These are phyloP conservation scores for Solanum pinnatisectum DNA, from an alignment of 257 asterid genomes.

Conservation along the genomic window DNA sequence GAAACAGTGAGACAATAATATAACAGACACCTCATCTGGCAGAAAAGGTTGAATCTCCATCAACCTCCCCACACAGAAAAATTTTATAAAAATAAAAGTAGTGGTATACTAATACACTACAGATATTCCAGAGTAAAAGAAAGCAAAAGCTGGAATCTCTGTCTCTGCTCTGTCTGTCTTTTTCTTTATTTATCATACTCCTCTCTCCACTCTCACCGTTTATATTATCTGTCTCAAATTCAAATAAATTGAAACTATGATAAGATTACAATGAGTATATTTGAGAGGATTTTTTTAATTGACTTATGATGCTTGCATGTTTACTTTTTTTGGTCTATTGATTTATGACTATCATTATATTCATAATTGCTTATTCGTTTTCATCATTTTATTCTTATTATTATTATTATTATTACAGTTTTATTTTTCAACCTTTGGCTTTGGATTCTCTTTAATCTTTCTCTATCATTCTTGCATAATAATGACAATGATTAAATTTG, in stretches of 20 bases:
- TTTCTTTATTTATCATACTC: background rate
- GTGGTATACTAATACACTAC: background rate
- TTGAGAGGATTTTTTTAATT: slow-evolving; percentile 8
- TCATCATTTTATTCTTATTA: background rate
- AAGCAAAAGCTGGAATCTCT: slow-evolving; percentile 27
- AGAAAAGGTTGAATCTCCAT: slow-evolving; percentile 1
- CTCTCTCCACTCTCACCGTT: background rate
- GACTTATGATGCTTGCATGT: slow-evolving; percentile 14
- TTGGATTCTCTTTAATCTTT: background rate
- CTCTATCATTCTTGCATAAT: background rate
- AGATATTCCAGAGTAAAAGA: background rate
- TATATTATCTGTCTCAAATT: background rate
- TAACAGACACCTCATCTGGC: background rate
- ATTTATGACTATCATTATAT: background rate
- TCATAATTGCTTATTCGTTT: background rate
- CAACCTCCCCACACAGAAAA: background rate
- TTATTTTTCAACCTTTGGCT: background rate
- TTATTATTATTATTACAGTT: background rate
- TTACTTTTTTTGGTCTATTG: background rate
- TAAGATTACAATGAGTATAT: background rate
- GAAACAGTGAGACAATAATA: background rate
- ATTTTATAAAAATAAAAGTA: background rate
- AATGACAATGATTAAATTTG: background rate
- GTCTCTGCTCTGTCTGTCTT: background rate
- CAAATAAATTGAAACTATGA: background rate